These are phyloP conservation scores for Tremella yokohamensis DNA, from an alignment of 768 basidiomycete species.

Conservation along the genomic window DNA sequence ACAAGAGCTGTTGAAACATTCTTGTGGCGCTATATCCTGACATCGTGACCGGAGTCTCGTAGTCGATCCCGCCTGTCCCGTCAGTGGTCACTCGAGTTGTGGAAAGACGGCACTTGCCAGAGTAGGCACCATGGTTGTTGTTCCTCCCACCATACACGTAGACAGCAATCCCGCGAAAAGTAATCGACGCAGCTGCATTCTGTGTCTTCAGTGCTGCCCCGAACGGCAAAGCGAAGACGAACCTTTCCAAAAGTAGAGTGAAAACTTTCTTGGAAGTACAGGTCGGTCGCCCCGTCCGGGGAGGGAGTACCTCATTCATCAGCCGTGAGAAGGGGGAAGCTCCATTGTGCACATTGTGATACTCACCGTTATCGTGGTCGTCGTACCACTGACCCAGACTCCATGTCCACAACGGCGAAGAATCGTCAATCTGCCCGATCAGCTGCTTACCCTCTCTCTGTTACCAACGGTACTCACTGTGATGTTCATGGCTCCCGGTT, in stretches of 20 bases:
- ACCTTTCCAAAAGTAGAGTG: not conserved
- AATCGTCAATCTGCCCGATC: too few species aligned
- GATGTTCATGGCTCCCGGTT: too few species aligned
- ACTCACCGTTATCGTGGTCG: too few species aligned
- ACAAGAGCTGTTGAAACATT: not conserved
- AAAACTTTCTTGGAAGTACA: not conserved
- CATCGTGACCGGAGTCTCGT: not conserved
- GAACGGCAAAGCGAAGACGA: not conserved
- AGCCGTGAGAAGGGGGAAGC: not conserved
- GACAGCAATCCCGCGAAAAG: not conserved
- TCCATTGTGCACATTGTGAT: not conserved
- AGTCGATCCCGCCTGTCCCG: not conserved
- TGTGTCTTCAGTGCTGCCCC: not conserved
- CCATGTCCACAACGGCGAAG: too few species aligned
- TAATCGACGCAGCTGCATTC: not conserved
- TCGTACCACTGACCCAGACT: too few species aligned
- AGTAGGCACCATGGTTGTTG: slow-evolving; percentile 3
- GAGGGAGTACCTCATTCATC: not conserved
- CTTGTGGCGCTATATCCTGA: not conserved
- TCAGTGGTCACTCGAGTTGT: not conserved
- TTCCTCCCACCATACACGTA: not conserved
- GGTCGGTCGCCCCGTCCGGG: not conserved
- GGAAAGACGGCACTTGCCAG: not conserved
- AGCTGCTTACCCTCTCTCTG: too few species aligned
- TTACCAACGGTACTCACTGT: too few species aligned